Percentiles rank a stretch among this genome's conserved stretches.
phyloP scores from a whole-genome alignment of 345 rosid genomes.

The Citropsis articulata region DNA sequence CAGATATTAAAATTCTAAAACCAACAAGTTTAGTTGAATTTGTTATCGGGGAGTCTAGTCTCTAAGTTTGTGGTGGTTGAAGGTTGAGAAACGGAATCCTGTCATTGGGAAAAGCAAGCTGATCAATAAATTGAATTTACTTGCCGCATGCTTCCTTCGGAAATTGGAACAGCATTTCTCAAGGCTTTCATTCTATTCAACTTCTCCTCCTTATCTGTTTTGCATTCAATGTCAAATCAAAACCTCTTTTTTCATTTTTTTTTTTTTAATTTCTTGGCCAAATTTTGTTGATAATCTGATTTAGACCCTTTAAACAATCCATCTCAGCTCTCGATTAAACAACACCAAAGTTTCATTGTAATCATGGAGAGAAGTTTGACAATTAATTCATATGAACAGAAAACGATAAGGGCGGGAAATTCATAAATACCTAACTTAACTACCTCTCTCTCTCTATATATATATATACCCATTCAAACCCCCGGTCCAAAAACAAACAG shows the following conservation, averaged over 20 bases:
- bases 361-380: no score
- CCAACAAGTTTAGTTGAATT: background rate
- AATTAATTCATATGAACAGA: background rate
- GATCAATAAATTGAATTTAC: constrained; percentile 17
- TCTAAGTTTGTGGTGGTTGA: no score
- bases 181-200: constrained; percentile 8
- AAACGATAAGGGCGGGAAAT: background rate
- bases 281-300: no score
- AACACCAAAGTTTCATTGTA: no score
- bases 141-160: constrained; percentile 3
- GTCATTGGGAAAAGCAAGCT: background rate
- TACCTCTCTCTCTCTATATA: no score
- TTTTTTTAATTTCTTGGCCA: no score
- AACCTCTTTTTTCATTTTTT: background rate
- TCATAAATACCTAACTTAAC: background rate
- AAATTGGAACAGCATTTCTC: constrained; percentile 26
- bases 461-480: constrained; percentile 3
- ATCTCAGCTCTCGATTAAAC: no score
- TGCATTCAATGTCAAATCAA: background rate
- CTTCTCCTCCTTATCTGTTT: background rate
- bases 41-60: background rate
- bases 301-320: no score
- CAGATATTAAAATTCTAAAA: background rate
- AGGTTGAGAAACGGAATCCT: background rate
- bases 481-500: background rate